Percentiles rank a stretch among this genome's conserved stretches.
Conservation (phyloP, 805 yeast species). For the Kodamaea leandrae region DNA sequence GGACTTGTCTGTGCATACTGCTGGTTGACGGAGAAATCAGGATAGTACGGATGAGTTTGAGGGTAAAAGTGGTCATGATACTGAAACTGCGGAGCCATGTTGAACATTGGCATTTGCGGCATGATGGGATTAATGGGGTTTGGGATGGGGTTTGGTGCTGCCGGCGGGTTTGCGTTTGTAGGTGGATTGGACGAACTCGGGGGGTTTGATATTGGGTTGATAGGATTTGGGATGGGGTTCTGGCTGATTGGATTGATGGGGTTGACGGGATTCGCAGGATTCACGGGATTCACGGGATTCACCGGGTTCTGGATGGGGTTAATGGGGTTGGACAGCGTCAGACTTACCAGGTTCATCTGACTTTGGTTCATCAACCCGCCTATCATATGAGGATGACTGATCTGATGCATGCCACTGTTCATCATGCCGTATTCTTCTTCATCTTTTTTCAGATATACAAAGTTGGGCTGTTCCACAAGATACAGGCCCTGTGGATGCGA, state of each 20-base stretch:
- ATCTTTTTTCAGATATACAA: slow-evolving; percentile 3
- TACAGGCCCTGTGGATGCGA: slow-evolving; percentile 14
- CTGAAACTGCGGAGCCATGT: slow-evolving; percentile 8
- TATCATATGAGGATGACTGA: background rate
- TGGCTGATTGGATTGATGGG: background rate
- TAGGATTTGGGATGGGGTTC: background rate
- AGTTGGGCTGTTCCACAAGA: slow-evolving; percentile 4
- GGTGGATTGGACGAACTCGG: too few species aligned
- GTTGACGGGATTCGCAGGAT: background rate
- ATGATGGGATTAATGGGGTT: background rate
- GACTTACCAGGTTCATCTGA: background rate
- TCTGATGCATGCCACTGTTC: background rate
- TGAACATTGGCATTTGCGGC: background rate
- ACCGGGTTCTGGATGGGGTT: too few species aligned
- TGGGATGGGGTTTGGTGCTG: background rate
- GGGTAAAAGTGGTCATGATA: slow-evolving; percentile 5
- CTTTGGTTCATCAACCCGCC: too few species aligned
- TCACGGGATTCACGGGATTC: background rate
- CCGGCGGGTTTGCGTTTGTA: too few species aligned
- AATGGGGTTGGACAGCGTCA: background rate
- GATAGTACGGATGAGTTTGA: slow-evolving; percentile 2
- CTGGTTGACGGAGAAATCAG: background rate
- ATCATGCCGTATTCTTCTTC: slow-evolving; percentile 9
- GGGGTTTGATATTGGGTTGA: background rate
- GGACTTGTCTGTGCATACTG: background rate